Conservation (phyloP, 306 rosid species). For the Trichosanthes truncata region DNA sequence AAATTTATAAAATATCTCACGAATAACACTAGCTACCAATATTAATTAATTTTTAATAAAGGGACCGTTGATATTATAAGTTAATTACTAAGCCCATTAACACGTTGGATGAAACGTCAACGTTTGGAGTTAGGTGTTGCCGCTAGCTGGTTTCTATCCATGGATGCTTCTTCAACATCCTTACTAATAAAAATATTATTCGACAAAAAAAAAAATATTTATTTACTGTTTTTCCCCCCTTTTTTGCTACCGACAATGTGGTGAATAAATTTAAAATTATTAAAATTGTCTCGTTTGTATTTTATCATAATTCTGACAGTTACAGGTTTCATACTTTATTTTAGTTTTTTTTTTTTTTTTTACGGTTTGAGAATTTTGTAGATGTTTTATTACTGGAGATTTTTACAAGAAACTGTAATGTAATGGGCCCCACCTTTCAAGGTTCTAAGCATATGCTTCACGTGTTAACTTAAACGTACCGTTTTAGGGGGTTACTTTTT, state of each 20-base stretch:
- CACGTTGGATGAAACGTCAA: constrained; percentile 8
- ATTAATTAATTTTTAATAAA: background rate
- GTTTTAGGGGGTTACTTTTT: no score
- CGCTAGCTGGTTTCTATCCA: constrained; percentile 1
- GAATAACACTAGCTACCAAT: background rate
- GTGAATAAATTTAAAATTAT: background rate
- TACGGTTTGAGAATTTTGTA: background rate
- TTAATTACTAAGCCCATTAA: background rate
- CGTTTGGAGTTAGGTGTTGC: background rate
- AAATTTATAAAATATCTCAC: background rate
- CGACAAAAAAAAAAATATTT: background rate
- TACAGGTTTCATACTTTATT: background rate
- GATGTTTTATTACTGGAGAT: background rate
- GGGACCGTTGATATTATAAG: background rate
- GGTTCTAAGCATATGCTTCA: background rate
- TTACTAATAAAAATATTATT: background rate
- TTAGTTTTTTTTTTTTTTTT: no score
- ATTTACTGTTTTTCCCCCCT: background rate
- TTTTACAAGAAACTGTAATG: background rate
- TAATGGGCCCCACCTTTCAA: background rate
- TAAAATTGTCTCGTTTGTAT: background rate
- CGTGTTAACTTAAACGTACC: background rate
- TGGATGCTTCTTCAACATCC: background rate
- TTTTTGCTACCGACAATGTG: background rate
- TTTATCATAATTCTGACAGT: background rate